These are phyloP conservation scores for Lignosus rhinocerotis DNA, from an alignment of 1,284 basidiomycete species.

Conservation along the genomic window DNA sequence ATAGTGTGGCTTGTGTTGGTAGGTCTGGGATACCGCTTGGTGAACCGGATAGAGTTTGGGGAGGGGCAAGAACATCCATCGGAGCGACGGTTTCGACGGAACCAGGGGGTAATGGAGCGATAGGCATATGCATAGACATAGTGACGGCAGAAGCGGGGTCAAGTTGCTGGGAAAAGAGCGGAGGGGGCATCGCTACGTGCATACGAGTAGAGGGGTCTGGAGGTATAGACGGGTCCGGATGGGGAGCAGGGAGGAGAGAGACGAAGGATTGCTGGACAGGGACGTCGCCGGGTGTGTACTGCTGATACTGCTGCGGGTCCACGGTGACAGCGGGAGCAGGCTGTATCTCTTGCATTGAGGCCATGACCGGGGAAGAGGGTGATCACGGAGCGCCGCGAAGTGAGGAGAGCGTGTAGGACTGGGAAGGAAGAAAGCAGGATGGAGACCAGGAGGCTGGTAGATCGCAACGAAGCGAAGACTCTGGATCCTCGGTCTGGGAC, in stretches of 20 bases:
- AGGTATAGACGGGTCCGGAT: slow-evolving; percentile 30
- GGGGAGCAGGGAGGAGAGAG: slow-evolving; percentile 29
- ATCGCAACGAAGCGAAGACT: slow-evolving; percentile 11
- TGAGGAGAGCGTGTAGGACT: slow-evolving; percentile 4
- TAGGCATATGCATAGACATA: slow-evolving; percentile 42
- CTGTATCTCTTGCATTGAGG: slow-evolving; percentile 31
- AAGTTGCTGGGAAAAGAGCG: slow-evolving; percentile 41
- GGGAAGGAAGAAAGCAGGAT: slow-evolving; percentile 12
- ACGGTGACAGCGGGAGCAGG: slow-evolving; percentile 22
- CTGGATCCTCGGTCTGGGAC: slow-evolving; percentile 4
- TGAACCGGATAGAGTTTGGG: slow-evolving; percentile 28
- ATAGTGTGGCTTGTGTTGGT: slow-evolving; percentile 32
- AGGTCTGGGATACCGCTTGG: slow-evolving; percentile 43
- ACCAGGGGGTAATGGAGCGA: slow-evolving; percentile 34
- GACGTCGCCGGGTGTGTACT: slow-evolving; percentile 26
- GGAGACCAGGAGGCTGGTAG: slow-evolving; percentile 6
- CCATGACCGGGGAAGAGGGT: slow-evolving; percentile 22
- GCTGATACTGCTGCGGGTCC: slow-evolving; percentile 31
- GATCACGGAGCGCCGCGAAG: slow-evolving; percentile 20
- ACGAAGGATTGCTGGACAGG: slow-evolving; percentile 24
- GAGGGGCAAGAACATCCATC: slow-evolving; percentile 39
- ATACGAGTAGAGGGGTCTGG: slow-evolving; percentile 29
- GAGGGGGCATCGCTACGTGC: slow-evolving; percentile 28
- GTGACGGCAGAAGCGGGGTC: slow-evolving; percentile 36
- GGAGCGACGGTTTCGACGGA: slow-evolving; percentile 35